Conservation (phyloP, 2,329 filamentous ascomycete species). For the Ceratocystis smalleyi region DNA sequence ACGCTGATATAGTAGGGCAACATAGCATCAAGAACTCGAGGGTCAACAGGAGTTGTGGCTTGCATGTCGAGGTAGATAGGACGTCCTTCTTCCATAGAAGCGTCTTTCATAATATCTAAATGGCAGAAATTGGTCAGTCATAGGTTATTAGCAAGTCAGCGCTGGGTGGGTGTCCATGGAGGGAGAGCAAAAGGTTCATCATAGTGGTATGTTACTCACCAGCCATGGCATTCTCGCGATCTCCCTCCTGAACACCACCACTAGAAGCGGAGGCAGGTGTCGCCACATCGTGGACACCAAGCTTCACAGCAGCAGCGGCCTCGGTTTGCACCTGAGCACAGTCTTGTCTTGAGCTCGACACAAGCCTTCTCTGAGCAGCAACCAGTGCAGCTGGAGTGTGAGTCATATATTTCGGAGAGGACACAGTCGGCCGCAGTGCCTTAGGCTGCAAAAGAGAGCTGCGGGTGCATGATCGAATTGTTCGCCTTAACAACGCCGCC, state of each 20-base stretch:
- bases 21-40: conserved; percentile 91
- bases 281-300: conserved; percentile 57
- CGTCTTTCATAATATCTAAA: conserved; percentile 69
- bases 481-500: conserved; percentile 55
- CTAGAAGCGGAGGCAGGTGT: background rate
- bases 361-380: conserved; percentile 44
- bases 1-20: conserved; percentile 83
- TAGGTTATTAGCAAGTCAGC: background rate
- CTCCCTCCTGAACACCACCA: conserved; percentile 13
- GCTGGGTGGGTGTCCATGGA: conserved; percentile 18
- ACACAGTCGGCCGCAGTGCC: conserved; percentile 19
- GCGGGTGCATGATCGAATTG: conserved; percentile 40
- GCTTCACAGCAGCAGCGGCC: conserved; percentile 66
- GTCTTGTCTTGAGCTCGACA: conserved; percentile 66
- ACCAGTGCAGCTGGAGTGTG: conserved; percentile 1
- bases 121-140: background rate
- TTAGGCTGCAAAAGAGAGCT: conserved; percentile 25
- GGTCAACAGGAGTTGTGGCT: conserved; percentile 88
- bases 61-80: conserved; percentile 99
- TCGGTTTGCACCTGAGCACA: conserved; percentile 70
- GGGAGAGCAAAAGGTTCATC: conserved; percentile 18
- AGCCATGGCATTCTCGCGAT: conserved; percentile 16
- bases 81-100: conserved; percentile 79
- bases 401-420: background rate
- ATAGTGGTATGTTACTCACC: conserved; percentile 13